Evolutionary conservation across 2,329 filamentous ascomycete genomes (phyloP), one percentile per base, ranked within the genome.

Genomic region (Amesomyces nigricolor): DNA sequence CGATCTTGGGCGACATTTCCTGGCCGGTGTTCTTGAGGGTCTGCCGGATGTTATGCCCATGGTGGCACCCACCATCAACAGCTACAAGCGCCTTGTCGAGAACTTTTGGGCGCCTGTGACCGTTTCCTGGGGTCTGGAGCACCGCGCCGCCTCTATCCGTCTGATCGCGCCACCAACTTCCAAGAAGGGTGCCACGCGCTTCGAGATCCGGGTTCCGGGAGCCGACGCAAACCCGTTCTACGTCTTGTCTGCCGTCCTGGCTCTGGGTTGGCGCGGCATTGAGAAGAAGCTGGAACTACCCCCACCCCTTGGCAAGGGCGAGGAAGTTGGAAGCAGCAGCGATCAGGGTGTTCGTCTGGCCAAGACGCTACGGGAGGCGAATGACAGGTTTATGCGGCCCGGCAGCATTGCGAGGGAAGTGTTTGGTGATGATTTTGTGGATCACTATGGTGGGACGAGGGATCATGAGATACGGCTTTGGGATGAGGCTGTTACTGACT

Each of bases 91-190:
- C 3, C 80, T 99, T 0, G 94, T 99, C 2, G 94, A 99, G 76
- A 97, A 97, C 74, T 97, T 96, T 73, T 99, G 94, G 94, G 94
- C 94, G 0, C 94, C 94, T 0, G 94, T 99, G 5, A 96, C 92
- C 0, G 94, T 97, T 0, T 96, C 90, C 0, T 99, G 94, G 94
- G 94, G 94, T 0, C 75, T 96, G 5, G 94, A 97, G 72, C 92
- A 99, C 70, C 89, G 94, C 58, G 91, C 91, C 5, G 92, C 94
- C 0, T 95, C 89, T 0, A 87, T 99, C 62, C 83, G 94, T 16
- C 73, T 99, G 35, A 96, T 99, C 62, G 84, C 89, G 0, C 92
- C 92, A 11, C 92, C 94, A 0, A 94, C 89, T 0, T 81, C 87
- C 35, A 92, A 90, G 62, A 78, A 89, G 0, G 89, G 89, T 61